These are phyloP conservation scores for Fusarium sterilihyphosum DNA, from an alignment of 2,329 filamentous ascomycete genomes.

Conservation along the genomic window DNA sequence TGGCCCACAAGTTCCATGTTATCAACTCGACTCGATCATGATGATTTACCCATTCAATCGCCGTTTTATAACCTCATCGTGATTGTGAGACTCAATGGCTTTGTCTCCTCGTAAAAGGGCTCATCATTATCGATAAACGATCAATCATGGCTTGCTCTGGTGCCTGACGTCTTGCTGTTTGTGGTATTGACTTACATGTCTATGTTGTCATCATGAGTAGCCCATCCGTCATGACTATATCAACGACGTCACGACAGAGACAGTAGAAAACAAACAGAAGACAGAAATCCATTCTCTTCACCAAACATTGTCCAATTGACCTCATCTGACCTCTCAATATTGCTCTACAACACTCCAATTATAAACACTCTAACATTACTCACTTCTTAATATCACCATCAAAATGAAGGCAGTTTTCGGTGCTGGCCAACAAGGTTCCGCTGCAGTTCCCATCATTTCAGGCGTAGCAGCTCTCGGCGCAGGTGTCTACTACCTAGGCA, in stretches of 20 bases:
- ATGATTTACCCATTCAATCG: conserved; percentile 10
- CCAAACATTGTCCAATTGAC: conserved; percentile 4
- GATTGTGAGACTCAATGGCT: not conserved
- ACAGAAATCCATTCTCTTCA: not conserved
- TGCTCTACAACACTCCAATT: not conserved
- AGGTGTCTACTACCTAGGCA: conserved; percentile 36
- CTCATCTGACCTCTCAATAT: not conserved
- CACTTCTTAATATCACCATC: not conserved
- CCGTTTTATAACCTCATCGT: conserved; percentile 7
- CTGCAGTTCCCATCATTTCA: conserved; percentile 25
- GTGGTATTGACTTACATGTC: conserved; percentile 20
- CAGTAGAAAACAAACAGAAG: conserved; percentile 12
- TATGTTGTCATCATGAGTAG: conserved; percentile 40
- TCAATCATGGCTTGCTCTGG: conserved; percentile 11
- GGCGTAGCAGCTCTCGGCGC: conserved; percentile 39
- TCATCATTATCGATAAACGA: not conserved
- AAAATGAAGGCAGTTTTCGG: conserved; percentile 33
- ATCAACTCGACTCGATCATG: conserved; percentile 5
- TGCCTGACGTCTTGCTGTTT: conserved; percentile 13
- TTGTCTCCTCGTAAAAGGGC: not conserved
- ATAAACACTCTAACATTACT: not conserved
- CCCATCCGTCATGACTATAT: conserved; percentile 31
- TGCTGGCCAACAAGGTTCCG: conserved; percentile 31
- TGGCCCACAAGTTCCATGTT: conserved; percentile 7
- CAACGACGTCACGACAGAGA: conserved; percentile 33